phyloP scores from a whole-genome alignment of 1,284 basidiomycete species.

The Exobasidium cylindrosporum region DNA sequence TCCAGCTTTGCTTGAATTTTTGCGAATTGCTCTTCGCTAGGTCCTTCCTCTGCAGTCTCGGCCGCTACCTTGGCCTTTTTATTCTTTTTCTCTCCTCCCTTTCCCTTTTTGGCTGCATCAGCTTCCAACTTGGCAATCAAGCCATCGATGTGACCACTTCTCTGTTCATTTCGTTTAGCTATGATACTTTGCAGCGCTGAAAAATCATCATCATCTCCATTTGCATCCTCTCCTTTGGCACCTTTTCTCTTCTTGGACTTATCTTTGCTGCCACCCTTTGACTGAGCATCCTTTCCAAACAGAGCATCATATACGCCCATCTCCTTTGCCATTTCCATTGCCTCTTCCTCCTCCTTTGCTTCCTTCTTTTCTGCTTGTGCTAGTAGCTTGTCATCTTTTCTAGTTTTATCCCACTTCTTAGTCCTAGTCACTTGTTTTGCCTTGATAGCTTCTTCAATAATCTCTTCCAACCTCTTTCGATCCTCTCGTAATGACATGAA shows the following conservation, averaged over 20 bases:
- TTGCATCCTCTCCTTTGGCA: slow-evolving; percentile 11
- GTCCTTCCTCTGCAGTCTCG: slow-evolving; percentile 3
- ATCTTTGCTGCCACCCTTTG: slow-evolving; percentile 18
- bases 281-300: slow-evolving; percentile 27
- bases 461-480: slow-evolving; percentile 34
- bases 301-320: slow-evolving; percentile 53
- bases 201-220: slow-evolving; percentile 19
- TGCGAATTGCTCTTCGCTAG: slow-evolving; percentile 3
- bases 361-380: slow-evolving; percentile 26
- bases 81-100: slow-evolving; percentile 4
- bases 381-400: slow-evolving; percentile 27
- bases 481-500: slow-evolving; percentile 45
- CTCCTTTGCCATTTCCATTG: slow-evolving; percentile 44
- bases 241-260: slow-evolving; percentile 22
- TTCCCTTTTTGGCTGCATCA: slow-evolving; percentile 2
- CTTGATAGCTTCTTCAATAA: slow-evolving; percentile 38
- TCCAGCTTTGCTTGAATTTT: neutral
- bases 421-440: slow-evolving; percentile 29
- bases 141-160: slow-evolving; percentile 2
- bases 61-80: slow-evolving; percentile 2
- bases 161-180: slow-evolving; percentile 9
- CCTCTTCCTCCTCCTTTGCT: slow-evolving; percentile 25
- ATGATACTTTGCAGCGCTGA: slow-evolving; percentile 10
- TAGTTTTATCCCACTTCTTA: slow-evolving; percentile 29
- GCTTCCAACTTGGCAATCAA: slow-evolving; percentile 10